These are phyloP conservation scores for Jasminum sambac DNA, from an alignment of 257 asterid genomes.

Conservation along the genomic window DNA sequence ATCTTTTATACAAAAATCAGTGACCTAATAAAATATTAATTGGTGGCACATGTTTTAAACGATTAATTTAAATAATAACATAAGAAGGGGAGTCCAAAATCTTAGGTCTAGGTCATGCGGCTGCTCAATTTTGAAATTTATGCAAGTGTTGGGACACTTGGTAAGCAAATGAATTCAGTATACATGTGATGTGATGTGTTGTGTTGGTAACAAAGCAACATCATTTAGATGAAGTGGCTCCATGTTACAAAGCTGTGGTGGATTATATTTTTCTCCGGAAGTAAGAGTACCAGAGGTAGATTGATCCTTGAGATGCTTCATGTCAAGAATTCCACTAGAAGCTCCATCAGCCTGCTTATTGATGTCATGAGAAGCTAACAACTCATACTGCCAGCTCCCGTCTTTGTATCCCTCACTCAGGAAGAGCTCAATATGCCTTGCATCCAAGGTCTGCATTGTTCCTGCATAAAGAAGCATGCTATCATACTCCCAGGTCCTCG, in stretches of 20 bases:
- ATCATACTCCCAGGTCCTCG: neutral
- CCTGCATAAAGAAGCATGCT: slow-evolving; percentile 45
- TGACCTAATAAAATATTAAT: neutral
- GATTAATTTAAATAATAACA: neutral
- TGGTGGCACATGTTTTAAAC: neutral
- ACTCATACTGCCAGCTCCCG: slow-evolving; percentile 78
- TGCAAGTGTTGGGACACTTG: neutral
- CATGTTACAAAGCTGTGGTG: neutral
- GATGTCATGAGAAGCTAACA: slow-evolving; percentile 60
- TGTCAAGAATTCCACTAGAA: slow-evolving; percentile 78
- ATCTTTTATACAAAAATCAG: neutral
- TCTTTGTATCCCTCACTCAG: slow-evolving; percentile 56
- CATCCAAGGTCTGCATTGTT: slow-evolving; percentile 94
- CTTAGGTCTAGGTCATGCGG: neutral
- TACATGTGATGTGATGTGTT: neutral
- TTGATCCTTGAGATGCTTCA: slow-evolving; percentile 65
- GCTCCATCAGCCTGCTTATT: slow-evolving; percentile 65
- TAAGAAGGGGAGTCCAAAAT: neutral
- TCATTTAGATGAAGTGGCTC: neutral
- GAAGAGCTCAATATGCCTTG: slow-evolving; percentile 89
- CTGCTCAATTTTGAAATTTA: neutral
- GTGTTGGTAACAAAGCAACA: neutral
- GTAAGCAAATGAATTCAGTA: neutral
- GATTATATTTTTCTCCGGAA: neutral
- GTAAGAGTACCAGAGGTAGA: slow-evolving; percentile 59